phyloP scores from a whole-genome alignment of 441 rosid genomes.

The California macrophylla region DNA sequence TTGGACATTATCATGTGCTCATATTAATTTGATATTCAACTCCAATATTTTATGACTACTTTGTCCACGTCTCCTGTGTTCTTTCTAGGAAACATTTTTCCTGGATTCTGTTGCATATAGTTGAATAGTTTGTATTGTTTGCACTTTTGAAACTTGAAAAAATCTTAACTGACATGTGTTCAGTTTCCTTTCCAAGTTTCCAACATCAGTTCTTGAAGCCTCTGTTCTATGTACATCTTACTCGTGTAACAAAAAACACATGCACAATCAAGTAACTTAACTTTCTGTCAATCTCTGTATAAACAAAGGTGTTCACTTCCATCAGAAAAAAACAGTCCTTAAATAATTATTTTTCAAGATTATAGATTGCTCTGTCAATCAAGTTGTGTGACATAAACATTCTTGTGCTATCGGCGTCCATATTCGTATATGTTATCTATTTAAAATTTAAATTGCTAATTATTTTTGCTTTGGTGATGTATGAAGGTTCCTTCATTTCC shows the following conservation, averaged over 20 bases:
- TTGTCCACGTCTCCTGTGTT: neutral
- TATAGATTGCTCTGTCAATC: neutral
- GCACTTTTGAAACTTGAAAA: neutral
- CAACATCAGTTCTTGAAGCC: neutral
- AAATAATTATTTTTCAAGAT: neutral
- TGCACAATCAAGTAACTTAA: neutral
- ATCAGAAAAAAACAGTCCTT: neutral
- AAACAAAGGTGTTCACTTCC: neutral
- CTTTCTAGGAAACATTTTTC: neutral
- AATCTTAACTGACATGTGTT: neutral
- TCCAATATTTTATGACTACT: neutral
- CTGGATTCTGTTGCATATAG: neutral
- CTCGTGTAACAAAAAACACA: neutral
- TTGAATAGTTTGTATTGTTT: neutral
- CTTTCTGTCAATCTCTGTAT: neutral
- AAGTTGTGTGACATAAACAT: conserved; percentile 4
- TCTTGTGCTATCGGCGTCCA: conserved; percentile 6
- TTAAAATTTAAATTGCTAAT: conserved; percentile 19
- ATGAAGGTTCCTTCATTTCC: conserved; percentile 97
- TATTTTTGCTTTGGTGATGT: conserved; percentile 27
- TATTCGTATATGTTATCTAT: conserved; percentile 4
- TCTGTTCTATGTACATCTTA: neutral
- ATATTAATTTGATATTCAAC: neutral
- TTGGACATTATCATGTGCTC: neutral
- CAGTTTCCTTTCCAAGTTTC: neutral